Conservation (phyloP, 257 asterid species). For the Plantago elongata region DNA sequence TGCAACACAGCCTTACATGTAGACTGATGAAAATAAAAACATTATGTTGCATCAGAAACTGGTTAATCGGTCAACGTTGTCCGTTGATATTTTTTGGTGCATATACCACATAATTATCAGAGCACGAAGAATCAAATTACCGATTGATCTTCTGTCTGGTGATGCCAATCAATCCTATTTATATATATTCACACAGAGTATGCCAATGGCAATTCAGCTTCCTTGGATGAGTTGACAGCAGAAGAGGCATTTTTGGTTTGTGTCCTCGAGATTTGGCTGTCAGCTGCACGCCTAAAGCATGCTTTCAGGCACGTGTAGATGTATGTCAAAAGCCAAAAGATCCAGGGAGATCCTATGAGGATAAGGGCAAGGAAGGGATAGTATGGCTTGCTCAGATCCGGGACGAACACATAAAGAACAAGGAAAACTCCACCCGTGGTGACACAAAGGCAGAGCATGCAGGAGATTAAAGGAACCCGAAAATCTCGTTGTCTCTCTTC, state of each 20-base stretch:
- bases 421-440: conserved; percentile 59
- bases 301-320: conserved; percentile 49
- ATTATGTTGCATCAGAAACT: background rate
- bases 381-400: conserved; percentile 48
- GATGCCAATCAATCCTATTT: background rate
- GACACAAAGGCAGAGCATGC: conserved; percentile 52
- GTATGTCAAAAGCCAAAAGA: conserved; percentile 62
- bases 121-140: conserved; percentile 19
- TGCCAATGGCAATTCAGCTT: conserved; percentile 46
- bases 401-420: conserved; percentile 39
- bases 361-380: conserved; percentile 49
- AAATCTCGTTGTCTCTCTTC: conserved; percentile 51
- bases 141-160: background rate
- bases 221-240: conserved; percentile 30
- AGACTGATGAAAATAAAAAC: background rate
- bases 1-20: too few species aligned
- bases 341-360: conserved; percentile 66
- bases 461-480: conserved; percentile 51
- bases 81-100: conserved; percentile 7
- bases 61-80: background rate
- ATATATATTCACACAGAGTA: conserved; percentile 26
- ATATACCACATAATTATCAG: conserved; percentile 15
- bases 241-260: conserved; percentile 30
- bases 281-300: conserved; percentile 19
- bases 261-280: conserved; percentile 32